These are phyloP conservation scores for Ampelomyces quisqualis DNA, from an alignment of 2,329 filamentous ascomycete species.

Conservation along the genomic window DNA sequence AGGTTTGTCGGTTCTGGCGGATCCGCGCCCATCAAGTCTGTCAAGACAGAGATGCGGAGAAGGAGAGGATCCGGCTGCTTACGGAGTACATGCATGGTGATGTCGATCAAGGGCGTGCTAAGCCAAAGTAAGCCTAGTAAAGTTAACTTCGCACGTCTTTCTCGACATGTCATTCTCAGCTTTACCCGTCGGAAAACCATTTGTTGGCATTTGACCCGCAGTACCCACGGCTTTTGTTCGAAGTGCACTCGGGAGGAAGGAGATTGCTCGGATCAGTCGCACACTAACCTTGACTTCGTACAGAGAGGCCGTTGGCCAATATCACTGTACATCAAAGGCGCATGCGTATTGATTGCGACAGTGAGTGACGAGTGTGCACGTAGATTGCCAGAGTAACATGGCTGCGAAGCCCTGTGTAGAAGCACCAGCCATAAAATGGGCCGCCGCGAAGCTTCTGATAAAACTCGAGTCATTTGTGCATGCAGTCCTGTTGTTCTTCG, in stretches of 20 bases:
- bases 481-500: too few species aligned
- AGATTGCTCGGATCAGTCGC: conserved; percentile 20
- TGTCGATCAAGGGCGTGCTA: conserved; percentile 15
- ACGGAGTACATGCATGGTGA: conserved; percentile 16
- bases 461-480: too few species aligned
- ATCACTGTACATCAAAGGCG: too few species aligned
- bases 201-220: conserved; percentile 5
- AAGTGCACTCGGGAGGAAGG: conserved; percentile 19
- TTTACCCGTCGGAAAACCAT: conserved; percentile 25
- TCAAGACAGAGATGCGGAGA: conserved; percentile 21
- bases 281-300: too few species aligned
- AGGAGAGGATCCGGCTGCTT: conserved; percentile 10
- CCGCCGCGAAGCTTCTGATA: too few species aligned
- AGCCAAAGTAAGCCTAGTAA: conserved; percentile 2
- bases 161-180: conserved; percentile 7
- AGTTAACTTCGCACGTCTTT: conserved; percentile 8
- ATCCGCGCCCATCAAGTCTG: conserved; percentile 9
- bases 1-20: conserved; percentile 13
- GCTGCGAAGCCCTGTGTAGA: too few species aligned
- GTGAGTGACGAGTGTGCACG: too few species aligned
- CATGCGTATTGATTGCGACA: too few species aligned
- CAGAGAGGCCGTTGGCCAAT: too few species aligned
- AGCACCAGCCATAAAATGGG: too few species aligned
- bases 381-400: too few species aligned
- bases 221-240: conserved; percentile 20